Conservation (phyloP, 1,284 basidiomycete genomes). For the Dichomitus squalens region DNA sequence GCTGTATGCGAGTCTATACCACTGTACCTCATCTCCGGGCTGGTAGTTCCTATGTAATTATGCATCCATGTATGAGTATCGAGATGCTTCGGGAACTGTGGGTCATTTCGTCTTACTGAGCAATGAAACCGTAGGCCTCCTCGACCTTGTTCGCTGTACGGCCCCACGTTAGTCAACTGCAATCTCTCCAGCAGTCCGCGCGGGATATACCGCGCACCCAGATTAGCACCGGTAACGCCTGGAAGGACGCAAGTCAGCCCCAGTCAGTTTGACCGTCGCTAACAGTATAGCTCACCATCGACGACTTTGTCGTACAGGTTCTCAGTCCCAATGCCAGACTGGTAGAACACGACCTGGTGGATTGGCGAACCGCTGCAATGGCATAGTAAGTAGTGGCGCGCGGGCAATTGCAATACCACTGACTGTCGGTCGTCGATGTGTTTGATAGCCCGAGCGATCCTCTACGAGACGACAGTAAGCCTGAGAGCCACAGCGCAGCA, state of each 20-base stretch:
- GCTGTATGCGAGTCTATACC: not conserved
- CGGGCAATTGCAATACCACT: constrained; percentile 19
- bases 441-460: constrained; percentile 55
- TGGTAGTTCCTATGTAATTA: constrained; percentile 55
- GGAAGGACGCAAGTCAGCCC: not conserved
- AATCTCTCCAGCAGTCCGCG: not conserved
- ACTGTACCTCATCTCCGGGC: constrained; percentile 65
- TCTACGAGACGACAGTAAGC: constrained; percentile 27
- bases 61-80: not conserved
- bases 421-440: constrained; percentile 57
- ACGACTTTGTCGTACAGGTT: constrained; percentile 51
- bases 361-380: constrained; percentile 44
- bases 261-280: not conserved
- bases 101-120: constrained; percentile 53
- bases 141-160: constrained; percentile 64
- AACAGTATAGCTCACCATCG: constrained; percentile 30
- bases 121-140: constrained; percentile 73
- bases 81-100: not conserved
- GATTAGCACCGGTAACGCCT: constrained; percentile 61
- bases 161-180: not conserved
- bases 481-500: too few relatives aligned
- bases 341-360: constrained; percentile 71
- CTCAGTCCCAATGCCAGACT: constrained; percentile 68
- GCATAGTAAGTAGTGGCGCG: not conserved
- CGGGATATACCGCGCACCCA: constrained; percentile 43